Conservation (phyloP, 495 filamentous ascomycete species). For the Daldinia grandis region DNA sequence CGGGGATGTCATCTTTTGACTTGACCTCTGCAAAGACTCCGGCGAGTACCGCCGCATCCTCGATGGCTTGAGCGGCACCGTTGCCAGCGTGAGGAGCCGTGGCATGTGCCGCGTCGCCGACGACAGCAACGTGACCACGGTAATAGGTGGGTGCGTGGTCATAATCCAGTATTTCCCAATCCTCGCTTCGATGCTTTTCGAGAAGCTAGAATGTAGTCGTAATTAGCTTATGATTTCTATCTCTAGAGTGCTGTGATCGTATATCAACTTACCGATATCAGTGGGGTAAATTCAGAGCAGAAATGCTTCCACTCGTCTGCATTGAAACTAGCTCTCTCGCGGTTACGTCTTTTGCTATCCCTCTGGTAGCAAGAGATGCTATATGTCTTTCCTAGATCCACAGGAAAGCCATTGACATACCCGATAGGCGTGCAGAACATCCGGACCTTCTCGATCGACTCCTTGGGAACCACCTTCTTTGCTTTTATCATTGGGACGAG, state of each 20-base stretch:
- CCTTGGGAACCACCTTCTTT: not conserved
- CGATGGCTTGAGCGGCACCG: not conserved
- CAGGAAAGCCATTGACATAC: not conserved
- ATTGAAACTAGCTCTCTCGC: not conserved
- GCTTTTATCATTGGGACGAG: not conserved
- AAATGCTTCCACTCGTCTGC: not conserved
- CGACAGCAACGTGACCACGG: not conserved
- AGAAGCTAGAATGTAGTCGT: not conserved
- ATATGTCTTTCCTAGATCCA: conserved; percentile 2
- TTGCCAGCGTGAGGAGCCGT: not conserved
- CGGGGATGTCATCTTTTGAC: not conserved
- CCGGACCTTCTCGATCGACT: conserved; percentile 2
- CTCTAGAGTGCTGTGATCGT: too few relatives aligned
- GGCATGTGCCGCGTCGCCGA: not conserved
- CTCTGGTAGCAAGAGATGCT: conserved; percentile 4
- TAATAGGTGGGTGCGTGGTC: not conserved
- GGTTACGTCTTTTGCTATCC: conserved; percentile 2
- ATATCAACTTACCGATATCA: not conserved
- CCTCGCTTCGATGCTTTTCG: not conserved
- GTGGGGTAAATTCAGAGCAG: not conserved
- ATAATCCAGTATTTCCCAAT: not conserved
- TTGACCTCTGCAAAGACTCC: not conserved
- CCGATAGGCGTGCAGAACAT: conserved; percentile 7
- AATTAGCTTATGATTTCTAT: not conserved
- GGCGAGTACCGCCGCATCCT: not conserved